Conservation (phyloP, 805 yeast genomes). For the Brettanomyces naardenensis region DNA sequence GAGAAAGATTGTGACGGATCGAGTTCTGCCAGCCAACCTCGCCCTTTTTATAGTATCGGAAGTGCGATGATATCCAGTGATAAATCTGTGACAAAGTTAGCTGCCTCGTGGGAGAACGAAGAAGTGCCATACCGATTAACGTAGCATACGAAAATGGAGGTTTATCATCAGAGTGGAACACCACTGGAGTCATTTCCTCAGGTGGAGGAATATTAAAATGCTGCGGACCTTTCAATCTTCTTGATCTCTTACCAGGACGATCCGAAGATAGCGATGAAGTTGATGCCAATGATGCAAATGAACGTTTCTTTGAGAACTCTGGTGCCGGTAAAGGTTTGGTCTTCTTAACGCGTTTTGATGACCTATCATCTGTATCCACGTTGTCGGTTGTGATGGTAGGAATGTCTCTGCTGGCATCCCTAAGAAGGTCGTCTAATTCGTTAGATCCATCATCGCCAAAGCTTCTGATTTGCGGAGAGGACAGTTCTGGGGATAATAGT, state of each 20-base stretch:
- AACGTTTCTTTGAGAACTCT: slow-evolving; percentile 2
- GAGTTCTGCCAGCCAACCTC: slow-evolving; percentile 98
- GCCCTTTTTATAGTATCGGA: slow-evolving; percentile 71
- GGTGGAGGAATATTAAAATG: slow-evolving; percentile 28
- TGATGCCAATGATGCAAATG: not conserved
- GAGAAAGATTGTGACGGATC: slow-evolving; percentile 85
- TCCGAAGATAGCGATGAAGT: not conserved
- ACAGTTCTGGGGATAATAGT: slow-evolving; percentile 32
- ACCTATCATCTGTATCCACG: not conserved
- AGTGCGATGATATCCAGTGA: slow-evolving; percentile 84
- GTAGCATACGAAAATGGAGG: slow-evolving; percentile 96
- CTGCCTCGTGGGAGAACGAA: slow-evolving; percentile 66
- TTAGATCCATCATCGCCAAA: not conserved
- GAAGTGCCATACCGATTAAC: slow-evolving; percentile 85
- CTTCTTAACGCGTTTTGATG: not conserved
- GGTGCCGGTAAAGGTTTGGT: slow-evolving; percentile 3
- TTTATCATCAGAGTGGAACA: slow-evolving; percentile 48
- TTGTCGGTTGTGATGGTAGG: not conserved
- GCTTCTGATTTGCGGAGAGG: slow-evolving; percentile 36
- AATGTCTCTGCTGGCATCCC: not conserved
- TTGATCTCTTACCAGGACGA: slow-evolving; percentile 10
- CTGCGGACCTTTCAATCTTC: slow-evolving; percentile 22
- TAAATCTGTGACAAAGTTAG: slow-evolving; percentile 80
- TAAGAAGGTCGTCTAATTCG: not conserved
- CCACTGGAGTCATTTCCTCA: slow-evolving; percentile 31